phyloP scores from a whole-genome alignment of 2,329 filamentous ascomycete species.

The Pseudocercospora vitis region DNA sequence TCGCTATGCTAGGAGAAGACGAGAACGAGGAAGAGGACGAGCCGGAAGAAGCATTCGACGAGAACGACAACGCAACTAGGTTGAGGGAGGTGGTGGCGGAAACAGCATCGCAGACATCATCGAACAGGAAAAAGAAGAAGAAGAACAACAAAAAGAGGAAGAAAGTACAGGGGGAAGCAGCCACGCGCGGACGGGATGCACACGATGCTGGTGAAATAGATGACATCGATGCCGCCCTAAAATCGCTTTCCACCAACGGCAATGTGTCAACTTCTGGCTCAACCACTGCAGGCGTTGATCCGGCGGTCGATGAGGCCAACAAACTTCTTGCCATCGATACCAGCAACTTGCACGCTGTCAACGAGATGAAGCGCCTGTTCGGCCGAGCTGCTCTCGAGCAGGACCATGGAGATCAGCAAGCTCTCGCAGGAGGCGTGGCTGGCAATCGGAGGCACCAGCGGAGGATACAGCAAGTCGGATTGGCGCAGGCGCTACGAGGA shows the following conservation, averaged over 20 bases:
- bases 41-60: conserved; percentile 38
- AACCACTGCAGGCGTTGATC: conserved; percentile 33
- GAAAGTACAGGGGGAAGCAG: conserved; percentile 52
- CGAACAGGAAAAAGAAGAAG: conserved; percentile 59
- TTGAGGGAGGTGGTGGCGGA: conserved; percentile 14
- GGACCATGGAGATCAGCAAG: conserved; percentile 53
- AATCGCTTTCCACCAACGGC: conserved; percentile 52
- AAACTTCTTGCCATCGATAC: conserved; percentile 63
- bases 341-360: conserved; percentile 76
- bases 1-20: conserved; percentile 48
- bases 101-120: conserved; percentile 25
- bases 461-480: conserved; percentile 53
- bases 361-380: conserved; percentile 84
- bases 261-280: conserved; percentile 26
- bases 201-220: conserved; percentile 46
- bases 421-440: conserved; percentile 24
- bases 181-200: conserved; percentile 26
- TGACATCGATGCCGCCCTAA: conserved; percentile 66
- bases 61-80: conserved; percentile 36
- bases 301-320: conserved; percentile 50
- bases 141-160: conserved; percentile 63
- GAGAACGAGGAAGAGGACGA: conserved; percentile 43
- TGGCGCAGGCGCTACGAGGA: conserved; percentile 55
- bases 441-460: conserved; percentile 40
- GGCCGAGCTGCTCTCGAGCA: conserved; percentile 63